These are phyloP conservation scores for Exophiala oligosperma DNA, from an alignment of 2,329 filamentous ascomycete species.

Conservation along the genomic window DNA sequence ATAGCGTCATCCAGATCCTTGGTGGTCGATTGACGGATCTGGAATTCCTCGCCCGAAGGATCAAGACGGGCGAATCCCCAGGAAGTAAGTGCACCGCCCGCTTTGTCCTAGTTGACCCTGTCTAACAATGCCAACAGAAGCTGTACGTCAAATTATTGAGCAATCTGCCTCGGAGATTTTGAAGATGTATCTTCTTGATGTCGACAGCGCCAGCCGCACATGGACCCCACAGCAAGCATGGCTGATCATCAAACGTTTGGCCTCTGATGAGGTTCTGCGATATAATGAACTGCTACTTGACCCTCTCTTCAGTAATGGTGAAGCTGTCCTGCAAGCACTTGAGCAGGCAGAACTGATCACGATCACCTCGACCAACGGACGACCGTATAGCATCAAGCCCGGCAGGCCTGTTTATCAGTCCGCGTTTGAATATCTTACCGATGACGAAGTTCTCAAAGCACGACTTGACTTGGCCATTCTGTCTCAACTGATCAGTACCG, in stretches of 20 bases:
- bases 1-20: slow-evolving; percentile 74
- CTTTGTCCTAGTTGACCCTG: not conserved
- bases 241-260: slow-evolving; percentile 79
- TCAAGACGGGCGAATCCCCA: slow-evolving; percentile 83
- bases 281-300: slow-evolving; percentile 85
- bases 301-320: slow-evolving; percentile 73
- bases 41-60: slow-evolving; percentile 86
- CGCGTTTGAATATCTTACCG: slow-evolving; percentile 71
- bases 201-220: slow-evolving; percentile 57
- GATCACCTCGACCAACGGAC: slow-evolving; percentile 70
- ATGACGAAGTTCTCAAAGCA: slow-evolving; percentile 71
- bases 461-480: slow-evolving; percentile 72
- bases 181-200: slow-evolving; percentile 79
- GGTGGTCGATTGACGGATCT: slow-evolving; percentile 94
- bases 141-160: slow-evolving; percentile 83
- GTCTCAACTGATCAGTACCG: slow-evolving; percentile 67
- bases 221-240: slow-evolving; percentile 90
- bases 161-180: slow-evolving; percentile 87
- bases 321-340: slow-evolving; percentile 74
- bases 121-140: slow-evolving; percentile 48
- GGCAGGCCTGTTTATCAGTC: slow-evolving; percentile 85
- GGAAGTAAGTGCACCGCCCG: slow-evolving; percentile 43
- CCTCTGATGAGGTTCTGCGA: slow-evolving; percentile 62
- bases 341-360: slow-evolving; percentile 84
- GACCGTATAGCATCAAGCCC: slow-evolving; percentile 73